Evolutionary conservation across 2,329 filamentous ascomycete genomes (phyloP).

Genomic region (Paraphoma chrysanthemicola): DNA sequence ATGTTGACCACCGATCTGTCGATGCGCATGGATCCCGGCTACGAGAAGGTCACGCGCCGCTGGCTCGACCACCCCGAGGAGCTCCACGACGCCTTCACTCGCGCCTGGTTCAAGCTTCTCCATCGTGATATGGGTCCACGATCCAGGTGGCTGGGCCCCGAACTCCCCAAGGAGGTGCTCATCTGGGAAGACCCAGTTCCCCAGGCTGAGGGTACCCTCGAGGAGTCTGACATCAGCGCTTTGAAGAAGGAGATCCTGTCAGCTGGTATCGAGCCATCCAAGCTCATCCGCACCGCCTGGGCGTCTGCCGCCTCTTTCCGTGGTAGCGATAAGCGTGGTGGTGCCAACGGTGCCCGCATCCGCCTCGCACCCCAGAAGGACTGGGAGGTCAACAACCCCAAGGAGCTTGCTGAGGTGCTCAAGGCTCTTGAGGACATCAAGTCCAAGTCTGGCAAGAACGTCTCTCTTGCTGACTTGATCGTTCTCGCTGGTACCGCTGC

Average conservation of each 20-base stretch:
- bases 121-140: conserved; percentile 81
- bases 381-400: conserved; percentile 78
- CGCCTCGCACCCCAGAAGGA: conserved; percentile 74
- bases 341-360: conserved; percentile 81
- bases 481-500: conserved; percentile 75
- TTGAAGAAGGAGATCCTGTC: conserved; percentile 74
- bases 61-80: conserved; percentile 74
- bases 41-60: conserved; percentile 76
- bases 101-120: conserved; percentile 83
- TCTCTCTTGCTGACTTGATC: conserved; percentile 80
- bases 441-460: conserved; percentile 70
- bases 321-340: conserved; percentile 79
- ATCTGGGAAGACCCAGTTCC: conserved; percentile 80
- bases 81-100: conserved; percentile 72
- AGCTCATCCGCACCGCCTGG: conserved; percentile 63
- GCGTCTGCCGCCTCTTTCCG: conserved; percentile 47
- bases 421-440: conserved; percentile 69
- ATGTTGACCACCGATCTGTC: conserved; percentile 81
- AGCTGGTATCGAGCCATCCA: conserved; percentile 65
- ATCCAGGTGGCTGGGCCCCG: conserved; percentile 74
- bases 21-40: conserved; percentile 73
- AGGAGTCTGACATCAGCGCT: conserved; percentile 66
- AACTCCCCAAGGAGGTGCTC: conserved; percentile 73
- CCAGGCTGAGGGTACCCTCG: conserved; percentile 62
- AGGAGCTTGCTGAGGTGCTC: conserved; percentile 69